These are phyloP conservation scores for Amorphotheca resinae DNA, from an alignment of 495 filamentous ascomycete genomes.

Conservation along the genomic window DNA sequence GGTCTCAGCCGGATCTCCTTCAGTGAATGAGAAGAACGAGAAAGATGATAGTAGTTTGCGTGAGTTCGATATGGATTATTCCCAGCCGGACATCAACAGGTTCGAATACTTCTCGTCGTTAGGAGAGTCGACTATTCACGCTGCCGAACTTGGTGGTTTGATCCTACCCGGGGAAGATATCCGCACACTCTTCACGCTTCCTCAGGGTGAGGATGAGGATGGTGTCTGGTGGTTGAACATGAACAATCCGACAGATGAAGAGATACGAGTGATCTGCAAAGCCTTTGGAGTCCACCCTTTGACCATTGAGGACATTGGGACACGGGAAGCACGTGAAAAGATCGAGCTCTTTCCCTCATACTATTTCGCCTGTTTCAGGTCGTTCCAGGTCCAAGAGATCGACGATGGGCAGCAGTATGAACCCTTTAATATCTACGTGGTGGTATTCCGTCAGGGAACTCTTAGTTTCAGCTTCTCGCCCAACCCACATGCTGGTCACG, in stretches of 20 bases:
- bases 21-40: constrained; percentile 25
- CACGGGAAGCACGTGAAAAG: constrained; percentile 91
- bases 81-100: constrained; percentile 44
- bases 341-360: constrained; percentile 95
- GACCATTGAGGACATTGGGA: constrained; percentile 88
- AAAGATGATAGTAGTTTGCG: constrained; percentile 11
- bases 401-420: constrained; percentile 68
- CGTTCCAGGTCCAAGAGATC: constrained; percentile 51
- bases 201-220: constrained; percentile 43
- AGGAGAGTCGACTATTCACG: constrained; percentile 81
- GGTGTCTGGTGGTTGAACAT: constrained; percentile 96
- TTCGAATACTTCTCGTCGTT: constrained; percentile 96
- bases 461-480: constrained; percentile 83
- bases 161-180: constrained; percentile 80
- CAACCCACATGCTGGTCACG: constrained; percentile 73
- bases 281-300: constrained; percentile 90
- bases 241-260: constrained; percentile 77
- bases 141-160: constrained; percentile 74
- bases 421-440: constrained; percentile 89
- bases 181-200: constrained; percentile 74
- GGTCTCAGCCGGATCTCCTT: constrained; percentile 26
- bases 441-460: constrained; percentile 92
- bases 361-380: constrained; percentile 95
- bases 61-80: background rate
- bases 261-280: constrained; percentile 74